phyloP scores from a whole-genome alignment of 139 green algal genomes.

The Tetraselmis striata region DNA sequence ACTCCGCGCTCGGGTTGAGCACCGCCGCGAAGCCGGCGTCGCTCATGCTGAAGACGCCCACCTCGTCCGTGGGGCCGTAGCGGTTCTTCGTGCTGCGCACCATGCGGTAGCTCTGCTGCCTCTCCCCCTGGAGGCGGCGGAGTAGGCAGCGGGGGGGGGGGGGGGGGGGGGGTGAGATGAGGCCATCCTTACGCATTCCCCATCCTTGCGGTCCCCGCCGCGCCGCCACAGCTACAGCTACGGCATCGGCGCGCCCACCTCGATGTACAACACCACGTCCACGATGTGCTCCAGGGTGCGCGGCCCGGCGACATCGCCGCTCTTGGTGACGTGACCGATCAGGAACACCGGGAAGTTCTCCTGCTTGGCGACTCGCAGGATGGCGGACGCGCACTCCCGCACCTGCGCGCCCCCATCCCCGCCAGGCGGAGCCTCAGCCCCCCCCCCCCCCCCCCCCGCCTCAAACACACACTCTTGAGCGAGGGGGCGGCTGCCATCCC shows the following conservation, averaged over 20 bases:
- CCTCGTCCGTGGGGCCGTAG: conserved; percentile 76
- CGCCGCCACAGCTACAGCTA: no score
- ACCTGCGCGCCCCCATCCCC: conserved; percentile 52
- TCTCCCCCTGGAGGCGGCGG: conserved; percentile 37
- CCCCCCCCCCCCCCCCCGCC: no score
- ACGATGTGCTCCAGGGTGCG: conserved; percentile 93
- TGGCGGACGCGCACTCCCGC: conserved; percentile 75
- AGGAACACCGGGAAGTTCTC: conserved; percentile 69
- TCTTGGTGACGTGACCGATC: conserved; percentile 55
- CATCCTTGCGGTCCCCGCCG: no score
- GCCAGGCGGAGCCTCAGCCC: no score
- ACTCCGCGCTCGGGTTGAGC: conserved; percentile 56
- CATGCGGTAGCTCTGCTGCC: conserved; percentile 32
- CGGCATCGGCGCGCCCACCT: conserved; percentile 30
- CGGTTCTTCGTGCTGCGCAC: conserved; percentile 80
- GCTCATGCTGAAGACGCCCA: conserved; percentile 80
- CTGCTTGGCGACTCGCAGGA: conserved; percentile 72
- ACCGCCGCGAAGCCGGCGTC: conserved; percentile 32
- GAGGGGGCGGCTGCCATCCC: no score
- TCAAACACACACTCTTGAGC: no score
- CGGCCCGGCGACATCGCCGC: conserved; percentile 77
- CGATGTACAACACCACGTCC: conserved; percentile 88
- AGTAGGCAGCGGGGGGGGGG: no score
- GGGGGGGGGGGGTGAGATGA: no score
- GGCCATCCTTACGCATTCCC: no score